Percentiles rank a stretch among this genome's conserved stretches.
These are phyloP conservation scores for Pseudocercospora eumusae DNA, from an alignment of 2,329 filamentous ascomycete species.

Conservation along the genomic window DNA sequence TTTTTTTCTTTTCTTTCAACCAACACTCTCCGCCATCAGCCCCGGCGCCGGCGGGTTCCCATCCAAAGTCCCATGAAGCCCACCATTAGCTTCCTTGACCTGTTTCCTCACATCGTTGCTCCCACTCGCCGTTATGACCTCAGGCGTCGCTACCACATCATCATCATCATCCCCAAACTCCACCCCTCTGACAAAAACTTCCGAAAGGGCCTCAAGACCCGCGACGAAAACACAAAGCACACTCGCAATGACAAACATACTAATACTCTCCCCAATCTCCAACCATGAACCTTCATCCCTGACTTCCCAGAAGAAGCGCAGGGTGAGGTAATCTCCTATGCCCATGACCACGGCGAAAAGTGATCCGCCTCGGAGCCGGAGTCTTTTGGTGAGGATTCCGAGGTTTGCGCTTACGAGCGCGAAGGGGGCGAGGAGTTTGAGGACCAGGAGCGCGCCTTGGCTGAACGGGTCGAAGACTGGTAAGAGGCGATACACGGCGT, in stretches of 20 bases:
- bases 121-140: background rate
- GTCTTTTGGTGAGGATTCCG: constrained; percentile 82
- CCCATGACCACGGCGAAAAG: constrained; percentile 95
- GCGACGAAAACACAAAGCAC: constrained; percentile 88
- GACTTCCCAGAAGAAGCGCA: constrained; percentile 98
- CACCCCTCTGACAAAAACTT: constrained; percentile 77
- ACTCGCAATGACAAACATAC: constrained; percentile 91
- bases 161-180: constrained; percentile 59
- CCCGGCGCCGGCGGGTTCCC: constrained; percentile 8
- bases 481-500: constrained; percentile 82
- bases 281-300: constrained; percentile 96
- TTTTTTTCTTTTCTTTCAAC: background rate
- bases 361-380: constrained; percentile 82
- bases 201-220: constrained; percentile 79
- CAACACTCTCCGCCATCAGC: background rate
- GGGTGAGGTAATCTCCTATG: constrained; percentile 83
- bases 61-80: constrained; percentile 15
- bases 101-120: background rate
- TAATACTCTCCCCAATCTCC: constrained; percentile 96
- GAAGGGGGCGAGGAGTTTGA: constrained; percentile 93
- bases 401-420: constrained; percentile 88
- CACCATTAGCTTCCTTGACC: background rate
- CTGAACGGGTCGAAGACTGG: constrained; percentile 93
- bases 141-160: background rate
- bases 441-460: constrained; percentile 79